These are phyloP conservation scores for Chaetomium sp. DNA, from an alignment of 2,329 filamentous ascomycete genomes.

Conservation along the genomic window DNA sequence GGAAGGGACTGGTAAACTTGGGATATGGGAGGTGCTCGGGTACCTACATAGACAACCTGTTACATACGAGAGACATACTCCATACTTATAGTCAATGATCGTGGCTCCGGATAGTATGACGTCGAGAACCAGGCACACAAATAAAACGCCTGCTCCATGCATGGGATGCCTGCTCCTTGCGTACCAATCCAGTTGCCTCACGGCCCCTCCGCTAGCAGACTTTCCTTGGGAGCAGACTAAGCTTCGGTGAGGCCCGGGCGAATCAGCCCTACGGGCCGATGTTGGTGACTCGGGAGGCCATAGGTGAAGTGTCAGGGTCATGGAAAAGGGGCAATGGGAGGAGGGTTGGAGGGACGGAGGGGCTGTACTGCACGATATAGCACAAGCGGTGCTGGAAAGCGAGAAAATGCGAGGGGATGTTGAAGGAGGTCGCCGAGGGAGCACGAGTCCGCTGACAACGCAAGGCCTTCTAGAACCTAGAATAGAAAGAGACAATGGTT, in stretches of 20 bases:
- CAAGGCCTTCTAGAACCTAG: background rate
- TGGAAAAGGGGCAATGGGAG: background rate
- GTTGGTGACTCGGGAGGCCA: background rate
- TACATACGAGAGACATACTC: background rate
- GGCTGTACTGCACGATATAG: background rate
- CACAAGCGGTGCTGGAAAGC: background rate
- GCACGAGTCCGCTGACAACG: background rate
- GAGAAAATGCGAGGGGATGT: background rate
- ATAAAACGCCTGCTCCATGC: background rate
- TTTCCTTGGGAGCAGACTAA: background rate
- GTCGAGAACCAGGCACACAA: background rate
- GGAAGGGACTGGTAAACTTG: background rate
- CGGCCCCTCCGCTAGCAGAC: too few relatives aligned
- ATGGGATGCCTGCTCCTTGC: background rate
- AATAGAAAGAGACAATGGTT: background rate
- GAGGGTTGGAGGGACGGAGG: background rate
- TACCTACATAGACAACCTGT: too few relatives aligned
- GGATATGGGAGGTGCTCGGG: background rate
- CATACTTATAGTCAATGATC: background rate
- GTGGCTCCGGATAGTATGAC: background rate
- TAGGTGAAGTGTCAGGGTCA: background rate
- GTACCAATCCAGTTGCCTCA: background rate
- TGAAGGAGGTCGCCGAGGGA: background rate
- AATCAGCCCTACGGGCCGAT: background rate
- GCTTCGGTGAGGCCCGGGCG: background rate